phyloP scores from a whole-genome alignment of 1,284 basidiomycete species.

The Ustilago nuda region DNA sequence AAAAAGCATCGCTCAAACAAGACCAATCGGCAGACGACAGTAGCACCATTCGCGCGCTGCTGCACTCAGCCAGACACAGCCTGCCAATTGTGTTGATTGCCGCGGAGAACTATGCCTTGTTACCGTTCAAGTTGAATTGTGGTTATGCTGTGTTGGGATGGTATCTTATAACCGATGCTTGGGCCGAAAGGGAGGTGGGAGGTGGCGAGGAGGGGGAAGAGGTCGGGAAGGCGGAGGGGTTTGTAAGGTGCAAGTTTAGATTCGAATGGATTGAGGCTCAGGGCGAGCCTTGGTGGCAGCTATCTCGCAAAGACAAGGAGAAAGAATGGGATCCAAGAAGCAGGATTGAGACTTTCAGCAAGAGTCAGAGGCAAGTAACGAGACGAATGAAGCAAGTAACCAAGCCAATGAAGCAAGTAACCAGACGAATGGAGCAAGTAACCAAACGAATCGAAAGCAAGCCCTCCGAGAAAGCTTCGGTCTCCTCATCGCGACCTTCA shows the following conservation, averaged over 20 bases:
- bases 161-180: constrained; percentile 55
- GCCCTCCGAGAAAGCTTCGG: background rate
- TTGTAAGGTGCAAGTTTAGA: constrained; percentile 55
- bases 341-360: constrained; percentile 19
- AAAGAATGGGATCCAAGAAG: constrained; percentile 30
- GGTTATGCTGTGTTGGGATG: constrained; percentile 56
- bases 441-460: constrained; percentile 7
- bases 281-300: constrained; percentile 50
- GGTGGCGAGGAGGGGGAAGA: background rate
- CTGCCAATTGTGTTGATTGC: constrained; percentile 50
- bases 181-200: constrained; percentile 47
- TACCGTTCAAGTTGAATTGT: constrained; percentile 41
- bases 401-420: background rate
- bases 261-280: constrained; percentile 54
- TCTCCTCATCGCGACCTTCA: background rate
- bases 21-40: constrained; percentile 42
- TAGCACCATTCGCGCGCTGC: constrained; percentile 37
- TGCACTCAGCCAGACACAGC: constrained; percentile 31
- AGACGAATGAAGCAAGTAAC: constrained; percentile 10
- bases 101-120: constrained; percentile 40
- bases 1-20: constrained; percentile 29
- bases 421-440: constrained; percentile 11
- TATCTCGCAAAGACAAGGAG: background rate
- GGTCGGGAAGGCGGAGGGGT: background rate
- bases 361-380: constrained; percentile 13